Conservation (phyloP, 176 grass and related monocot genomes). For the Musa schizocarpa region DNA sequence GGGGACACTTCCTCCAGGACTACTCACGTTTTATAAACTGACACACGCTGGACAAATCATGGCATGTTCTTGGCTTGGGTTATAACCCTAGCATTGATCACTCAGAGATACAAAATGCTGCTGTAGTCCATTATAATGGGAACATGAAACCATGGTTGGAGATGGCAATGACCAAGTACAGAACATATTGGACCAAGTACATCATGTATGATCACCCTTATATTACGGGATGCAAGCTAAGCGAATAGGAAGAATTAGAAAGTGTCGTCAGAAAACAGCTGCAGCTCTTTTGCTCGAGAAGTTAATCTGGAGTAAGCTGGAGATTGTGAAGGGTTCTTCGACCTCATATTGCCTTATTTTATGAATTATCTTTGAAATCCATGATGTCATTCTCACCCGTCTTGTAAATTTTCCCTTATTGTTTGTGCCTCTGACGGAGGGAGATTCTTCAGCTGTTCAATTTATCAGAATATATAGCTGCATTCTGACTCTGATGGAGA, state of each 20-base stretch:
- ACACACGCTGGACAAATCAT: constrained; percentile 90
- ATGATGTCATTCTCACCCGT: neutral
- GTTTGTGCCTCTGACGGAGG: neutral
- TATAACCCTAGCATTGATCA: constrained; percentile 93
- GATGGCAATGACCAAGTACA: constrained; percentile 84
- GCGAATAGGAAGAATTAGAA: constrained; percentile 36
- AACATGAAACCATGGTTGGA: constrained; percentile 99
- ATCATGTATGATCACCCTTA: constrained; percentile 95
- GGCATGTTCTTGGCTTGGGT: constrained; percentile 92
- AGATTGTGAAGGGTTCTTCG: no score
- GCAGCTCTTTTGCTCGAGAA: neutral
- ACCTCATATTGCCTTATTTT: no score
- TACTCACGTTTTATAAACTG: constrained; percentile 95
- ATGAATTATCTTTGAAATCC: neutral
- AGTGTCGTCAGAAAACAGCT: neutral
- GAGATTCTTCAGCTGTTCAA: neutral
- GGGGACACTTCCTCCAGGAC: constrained; percentile 84
- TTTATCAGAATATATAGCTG: neutral
- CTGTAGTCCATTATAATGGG: constrained; percentile 89
- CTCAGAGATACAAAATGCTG: constrained; percentile 82
- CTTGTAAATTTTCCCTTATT: neutral
- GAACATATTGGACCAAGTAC: constrained; percentile 87
- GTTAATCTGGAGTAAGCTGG: neutral
- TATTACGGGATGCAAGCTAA: constrained; percentile 68
- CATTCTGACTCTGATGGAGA: neutral